These are phyloP conservation scores for Nepenthes gracilis DNA, from an alignment of 148 eudicot genomes.

Conservation along the genomic window DNA sequence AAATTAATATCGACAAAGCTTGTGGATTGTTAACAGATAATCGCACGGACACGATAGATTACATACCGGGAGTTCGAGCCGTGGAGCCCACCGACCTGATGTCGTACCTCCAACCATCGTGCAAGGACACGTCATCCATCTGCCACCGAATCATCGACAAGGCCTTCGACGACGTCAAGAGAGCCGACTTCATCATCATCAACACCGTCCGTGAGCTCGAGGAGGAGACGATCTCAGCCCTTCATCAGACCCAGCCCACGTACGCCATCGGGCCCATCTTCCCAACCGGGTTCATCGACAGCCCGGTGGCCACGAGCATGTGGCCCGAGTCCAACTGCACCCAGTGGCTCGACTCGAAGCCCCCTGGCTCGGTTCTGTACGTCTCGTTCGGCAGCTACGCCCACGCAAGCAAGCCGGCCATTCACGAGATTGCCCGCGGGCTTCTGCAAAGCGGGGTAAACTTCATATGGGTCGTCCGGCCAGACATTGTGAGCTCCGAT, in stretches of 20 bases:
- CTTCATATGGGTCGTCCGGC: conserved; percentile 69
- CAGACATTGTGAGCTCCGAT: conserved; percentile 25
- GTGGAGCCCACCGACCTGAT: conserved; percentile 48
- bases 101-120: conserved; percentile 45
- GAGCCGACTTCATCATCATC: conserved; percentile 20
- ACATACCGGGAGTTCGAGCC: conserved; percentile 57
- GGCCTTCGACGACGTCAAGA: conserved; percentile 22
- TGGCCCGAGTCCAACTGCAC: conserved; percentile 67
- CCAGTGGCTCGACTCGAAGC: conserved; percentile 45
- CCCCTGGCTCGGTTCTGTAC: conserved; percentile 46
- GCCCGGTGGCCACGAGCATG: conserved; percentile 35
- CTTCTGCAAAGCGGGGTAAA: conserved; percentile 30
- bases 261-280: conserved; percentile 51
- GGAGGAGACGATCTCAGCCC: conserved; percentile 14
- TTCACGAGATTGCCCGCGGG: conserved; percentile 49
- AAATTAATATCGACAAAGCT: too few relatives aligned
- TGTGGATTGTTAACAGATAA: conserved; percentile 18
- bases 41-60: conserved; percentile 44
- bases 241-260: conserved; percentile 15
- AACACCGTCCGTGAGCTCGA: conserved; percentile 28
- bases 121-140: conserved; percentile 17
- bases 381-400: conserved; percentile 78
- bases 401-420: conserved; percentile 22
- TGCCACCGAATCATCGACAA: conserved; percentile 39
- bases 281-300: conserved; percentile 22